phyloP scores from a whole-genome alignment of 2,329 filamentous ascomycete genomes.

The Neopestalotiopsis sp. region DNA sequence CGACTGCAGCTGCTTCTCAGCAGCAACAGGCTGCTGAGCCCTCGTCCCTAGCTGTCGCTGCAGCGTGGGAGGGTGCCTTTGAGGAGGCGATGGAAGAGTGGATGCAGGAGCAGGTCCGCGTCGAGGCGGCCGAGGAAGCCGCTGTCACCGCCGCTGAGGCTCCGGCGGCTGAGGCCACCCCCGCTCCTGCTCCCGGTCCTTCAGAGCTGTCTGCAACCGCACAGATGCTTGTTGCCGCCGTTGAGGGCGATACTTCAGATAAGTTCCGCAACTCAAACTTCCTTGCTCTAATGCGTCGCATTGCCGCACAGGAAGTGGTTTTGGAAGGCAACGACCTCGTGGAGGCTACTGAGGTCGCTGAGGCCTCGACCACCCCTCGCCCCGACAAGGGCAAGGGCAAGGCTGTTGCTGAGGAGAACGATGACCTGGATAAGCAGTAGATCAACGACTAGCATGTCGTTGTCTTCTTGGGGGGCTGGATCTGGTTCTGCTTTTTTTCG shows the following conservation, averaged over 20 bases:
- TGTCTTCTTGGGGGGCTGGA: background rate
- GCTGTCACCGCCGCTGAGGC: constrained; percentile 27
- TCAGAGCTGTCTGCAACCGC: constrained; percentile 77
- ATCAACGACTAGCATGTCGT: background rate
- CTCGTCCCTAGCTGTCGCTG: background rate
- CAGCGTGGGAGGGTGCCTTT: background rate
- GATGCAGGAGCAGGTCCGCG: background rate
- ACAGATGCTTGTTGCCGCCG: constrained; percentile 70
- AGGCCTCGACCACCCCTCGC: background rate
- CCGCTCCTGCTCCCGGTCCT: constrained; percentile 35
- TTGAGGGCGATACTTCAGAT: constrained; percentile 70
- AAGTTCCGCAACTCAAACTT: constrained; percentile 85
- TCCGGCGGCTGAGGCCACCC: constrained; percentile 29
- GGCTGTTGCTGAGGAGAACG: background rate
- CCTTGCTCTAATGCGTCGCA: constrained; percentile 75
- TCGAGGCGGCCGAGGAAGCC: background rate
- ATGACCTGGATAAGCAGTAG: background rate
- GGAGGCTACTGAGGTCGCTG: constrained; percentile 28
- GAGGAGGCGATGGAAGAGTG: constrained; percentile 12
- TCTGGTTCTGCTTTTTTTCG: no score
- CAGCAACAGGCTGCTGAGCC: no score
- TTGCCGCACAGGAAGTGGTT: constrained; percentile 74
- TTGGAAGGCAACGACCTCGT: constrained; percentile 75
- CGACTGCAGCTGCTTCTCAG: no score
- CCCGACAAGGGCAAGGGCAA: constrained; percentile 8